Percentiles rank a stretch among this genome's conserved stretches.
These are phyloP conservation scores for Rhizophagus prolifer DNA, from an alignment of 192 early-diverging fungal genomes.

Conservation along the genomic window DNA sequence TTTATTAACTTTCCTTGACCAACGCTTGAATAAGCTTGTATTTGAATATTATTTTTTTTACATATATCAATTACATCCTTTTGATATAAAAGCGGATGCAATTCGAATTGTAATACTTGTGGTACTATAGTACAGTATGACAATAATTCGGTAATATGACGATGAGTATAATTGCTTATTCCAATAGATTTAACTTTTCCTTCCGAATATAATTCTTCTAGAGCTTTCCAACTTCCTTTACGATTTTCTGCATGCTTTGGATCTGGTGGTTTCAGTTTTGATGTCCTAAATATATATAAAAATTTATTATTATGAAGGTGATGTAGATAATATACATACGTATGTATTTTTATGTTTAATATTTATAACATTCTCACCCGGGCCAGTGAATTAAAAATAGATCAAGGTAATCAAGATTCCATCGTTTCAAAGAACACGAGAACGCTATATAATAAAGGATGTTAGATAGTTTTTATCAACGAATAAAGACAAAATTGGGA, in stretches of 20 bases:
- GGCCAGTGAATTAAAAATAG: conserved; percentile 81
- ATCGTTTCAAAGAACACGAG: conserved; percentile 50
- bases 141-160: conserved; percentile 59
- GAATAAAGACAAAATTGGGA: not conserved
- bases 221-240: conserved; percentile 58
- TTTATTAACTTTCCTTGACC: conserved; percentile 54
- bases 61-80: conserved; percentile 57
- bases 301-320: not conserved
- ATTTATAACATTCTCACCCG: conserved; percentile 40
- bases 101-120: conserved; percentile 70
- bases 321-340: not conserved
- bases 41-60: conserved; percentile 50
- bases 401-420: conserved; percentile 69
- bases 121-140: conserved; percentile 55
- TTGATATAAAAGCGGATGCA: conserved; percentile 66
- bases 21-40: conserved; percentile 72
- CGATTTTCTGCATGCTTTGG: conserved; percentile 52
- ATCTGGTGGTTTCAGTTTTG: conserved; percentile 40
- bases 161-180: conserved; percentile 67
- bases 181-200: conserved; percentile 66
- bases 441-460: conserved; percentile 44
- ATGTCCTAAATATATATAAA: conserved; percentile 28
- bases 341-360: too few relatives aligned
- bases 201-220: conserved; percentile 60
- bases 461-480: not conserved